These are phyloP conservation scores for Polyporus arcularius DNA, from an alignment of 768 basidiomycete species.

Conservation along the genomic window DNA sequence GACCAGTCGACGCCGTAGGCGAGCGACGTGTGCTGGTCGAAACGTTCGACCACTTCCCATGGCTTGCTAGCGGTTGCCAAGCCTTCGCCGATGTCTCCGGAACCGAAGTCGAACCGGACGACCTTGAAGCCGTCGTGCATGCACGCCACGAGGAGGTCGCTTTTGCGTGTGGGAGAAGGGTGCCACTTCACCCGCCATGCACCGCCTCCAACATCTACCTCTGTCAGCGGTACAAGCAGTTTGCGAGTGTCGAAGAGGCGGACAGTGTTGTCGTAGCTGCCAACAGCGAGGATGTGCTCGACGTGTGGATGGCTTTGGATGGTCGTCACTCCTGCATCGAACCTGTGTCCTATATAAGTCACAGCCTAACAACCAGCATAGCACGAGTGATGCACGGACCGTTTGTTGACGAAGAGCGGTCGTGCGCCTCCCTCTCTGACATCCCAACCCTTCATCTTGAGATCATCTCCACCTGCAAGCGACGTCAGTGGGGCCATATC, in stretches of 20 bases:
- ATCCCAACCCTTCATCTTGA: conserved; percentile 91
- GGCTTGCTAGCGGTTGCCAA: not conserved
- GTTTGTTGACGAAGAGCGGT: conserved; percentile 73
- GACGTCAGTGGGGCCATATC: not conserved
- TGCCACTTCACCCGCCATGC: conserved; percentile 98
- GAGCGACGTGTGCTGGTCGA: conserved; percentile 77
- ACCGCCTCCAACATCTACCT: conserved; percentile 82
- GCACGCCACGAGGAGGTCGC: conserved; percentile 87
- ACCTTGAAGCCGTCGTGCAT: conserved; percentile 99
- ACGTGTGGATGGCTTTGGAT: conserved; percentile 82
- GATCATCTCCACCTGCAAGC: conserved; percentile 86
- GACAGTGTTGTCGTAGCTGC: conserved; percentile 87
- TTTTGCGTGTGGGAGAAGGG: conserved; percentile 61
- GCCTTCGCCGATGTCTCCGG: conserved; percentile 1
- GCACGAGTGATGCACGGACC: conserved; percentile 40
- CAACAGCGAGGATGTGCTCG: conserved; percentile 86
- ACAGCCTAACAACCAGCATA: not conserved
- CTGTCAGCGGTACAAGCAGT: conserved; percentile 53
- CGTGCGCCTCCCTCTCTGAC: conserved; percentile 58
- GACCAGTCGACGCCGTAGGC: conserved; percentile 96
- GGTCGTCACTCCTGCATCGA: conserved; percentile 89
- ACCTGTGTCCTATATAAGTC: conserved; percentile 47
- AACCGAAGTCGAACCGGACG: conserved; percentile 45
- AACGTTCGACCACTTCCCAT: conserved; percentile 52
- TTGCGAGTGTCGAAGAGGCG: conserved; percentile 83